Conservation (phyloP, 495 filamentous ascomycete genomes). For the Glarea lozoyensis region DNA sequence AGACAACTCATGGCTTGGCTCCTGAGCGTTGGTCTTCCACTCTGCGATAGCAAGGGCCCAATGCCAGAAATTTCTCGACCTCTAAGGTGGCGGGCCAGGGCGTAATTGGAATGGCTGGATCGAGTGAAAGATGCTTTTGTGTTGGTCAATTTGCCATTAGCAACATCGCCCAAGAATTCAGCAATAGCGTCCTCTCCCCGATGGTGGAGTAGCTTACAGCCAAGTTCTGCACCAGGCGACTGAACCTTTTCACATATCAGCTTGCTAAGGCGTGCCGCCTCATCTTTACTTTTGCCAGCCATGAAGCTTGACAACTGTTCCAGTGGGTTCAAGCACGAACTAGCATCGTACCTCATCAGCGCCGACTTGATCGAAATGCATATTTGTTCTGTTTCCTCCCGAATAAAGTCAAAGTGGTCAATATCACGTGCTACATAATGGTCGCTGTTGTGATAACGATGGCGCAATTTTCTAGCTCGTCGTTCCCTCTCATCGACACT, state of each 20-base stretch:
- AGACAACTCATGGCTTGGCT: slow-evolving; percentile 28
- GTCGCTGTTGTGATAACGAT: no score
- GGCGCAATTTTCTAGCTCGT: no score
- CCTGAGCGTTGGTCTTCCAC: slow-evolving; percentile 18
- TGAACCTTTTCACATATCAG: background rate
- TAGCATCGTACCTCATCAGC: background rate
- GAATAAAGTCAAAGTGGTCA: no score
- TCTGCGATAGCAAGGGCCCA: background rate
- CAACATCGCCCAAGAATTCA: slow-evolving; percentile 12
- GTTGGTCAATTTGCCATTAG: background rate
- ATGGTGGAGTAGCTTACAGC: background rate
- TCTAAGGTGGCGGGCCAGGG: no score
- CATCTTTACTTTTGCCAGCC: background rate
- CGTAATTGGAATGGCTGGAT: no score
- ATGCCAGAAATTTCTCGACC: slow-evolving; percentile 14
- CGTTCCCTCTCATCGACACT: no score
- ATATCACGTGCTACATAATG: no score
- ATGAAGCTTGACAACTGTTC: background rate
- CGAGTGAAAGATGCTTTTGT: no score
- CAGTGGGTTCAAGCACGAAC: background rate
- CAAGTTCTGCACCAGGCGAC: background rate
- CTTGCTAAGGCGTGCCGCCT: background rate
- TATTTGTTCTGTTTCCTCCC: slow-evolving; percentile 1
- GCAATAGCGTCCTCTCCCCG: background rate
- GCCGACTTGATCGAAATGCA: background rate